Percentiles rank a stretch among this genome's conserved stretches.
phyloP scores from a whole-genome alignment of 139 green algal species.

The Chlamydomonas asymmetrica region DNA sequence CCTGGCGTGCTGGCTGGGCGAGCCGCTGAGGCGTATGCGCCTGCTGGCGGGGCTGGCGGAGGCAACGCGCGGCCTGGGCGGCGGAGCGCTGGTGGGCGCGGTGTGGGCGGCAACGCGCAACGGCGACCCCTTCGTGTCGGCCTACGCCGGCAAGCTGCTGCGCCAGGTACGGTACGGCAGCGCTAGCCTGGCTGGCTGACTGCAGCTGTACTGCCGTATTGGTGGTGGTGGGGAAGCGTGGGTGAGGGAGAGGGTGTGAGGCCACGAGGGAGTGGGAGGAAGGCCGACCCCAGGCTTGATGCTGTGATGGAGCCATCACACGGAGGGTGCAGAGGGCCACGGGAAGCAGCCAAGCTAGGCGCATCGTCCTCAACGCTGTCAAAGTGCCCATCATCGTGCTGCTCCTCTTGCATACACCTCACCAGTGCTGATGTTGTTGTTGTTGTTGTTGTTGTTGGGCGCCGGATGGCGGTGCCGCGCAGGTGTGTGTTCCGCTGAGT shows the following conservation, averaged over 20 bases:
- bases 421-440: background rate
- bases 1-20: conserved; percentile 82
- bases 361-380: no score
- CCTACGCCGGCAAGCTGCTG: conserved; percentile 62
- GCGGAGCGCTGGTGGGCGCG: conserved; percentile 67
- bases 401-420: conserved; percentile 19
- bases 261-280: no score
- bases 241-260: no score
- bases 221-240: no score
- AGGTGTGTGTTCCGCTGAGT: conserved; percentile 81
- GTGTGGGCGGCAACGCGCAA: conserved; percentile 71
- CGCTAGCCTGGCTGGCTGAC: no score
- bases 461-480: background rate
- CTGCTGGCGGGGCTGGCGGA: conserved; percentile 80
- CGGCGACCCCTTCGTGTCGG: conserved; percentile 73
- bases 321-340: no score
- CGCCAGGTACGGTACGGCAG: conserved; percentile 51
- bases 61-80: conserved; percentile 37
- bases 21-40: conserved; percentile 78
- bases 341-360: no score
- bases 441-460: no score
- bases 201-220: no score
- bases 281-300: no score
- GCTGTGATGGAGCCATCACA: no score
- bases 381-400: no score